phyloP scores from a whole-genome alignment of 805 yeast genomes.

The Candida odintsovae region DNA sequence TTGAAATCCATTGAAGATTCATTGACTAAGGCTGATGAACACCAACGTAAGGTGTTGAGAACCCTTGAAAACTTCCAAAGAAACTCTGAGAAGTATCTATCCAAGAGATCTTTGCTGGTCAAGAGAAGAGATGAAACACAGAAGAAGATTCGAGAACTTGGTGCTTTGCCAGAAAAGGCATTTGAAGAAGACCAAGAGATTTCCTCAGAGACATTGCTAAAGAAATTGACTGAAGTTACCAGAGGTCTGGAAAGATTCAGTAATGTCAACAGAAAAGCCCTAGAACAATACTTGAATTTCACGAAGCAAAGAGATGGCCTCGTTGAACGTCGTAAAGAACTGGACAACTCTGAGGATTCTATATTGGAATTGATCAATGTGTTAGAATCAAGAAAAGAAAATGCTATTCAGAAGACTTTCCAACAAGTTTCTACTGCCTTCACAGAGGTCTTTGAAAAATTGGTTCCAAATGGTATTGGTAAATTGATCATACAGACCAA shows the following conservation, averaged over 20 bases:
- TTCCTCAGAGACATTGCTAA: conserved; percentile 47
- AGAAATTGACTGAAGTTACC: conserved; percentile 47
- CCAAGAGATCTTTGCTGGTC: conserved; percentile 53
- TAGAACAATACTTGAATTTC: conserved; percentile 75
- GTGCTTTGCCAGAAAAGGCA: conserved; percentile 87
- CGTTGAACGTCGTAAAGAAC: conserved; percentile 56
- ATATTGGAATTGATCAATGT: conserved; percentile 66
- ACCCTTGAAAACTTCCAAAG: conserved; percentile 59
- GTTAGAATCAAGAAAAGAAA: conserved; percentile 72
- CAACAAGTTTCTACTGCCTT: conserved; percentile 71
- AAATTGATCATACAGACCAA: conserved; percentile 51
- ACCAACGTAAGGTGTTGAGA: conserved; percentile 47
- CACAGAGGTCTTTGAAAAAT: conserved; percentile 63
- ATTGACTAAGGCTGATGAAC: conserved; percentile 46
- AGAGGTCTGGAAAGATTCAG: conserved; percentile 55
- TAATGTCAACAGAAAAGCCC: conserved; percentile 84
- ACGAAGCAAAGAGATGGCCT: conserved; percentile 67
- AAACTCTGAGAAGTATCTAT: conserved; percentile 55
- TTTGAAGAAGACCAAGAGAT: conserved; percentile 42
- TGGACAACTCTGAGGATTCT: conserved; percentile 63
- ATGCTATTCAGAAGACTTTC: conserved; percentile 77
- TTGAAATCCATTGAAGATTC: conserved; percentile 30
- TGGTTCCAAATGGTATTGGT: conserved; percentile 84
- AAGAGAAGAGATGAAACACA: conserved; percentile 67
- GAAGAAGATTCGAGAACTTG: conserved; percentile 71